Evolutionary conservation across 768 basidiomycete species (phyloP).

Genomic region (Mycena sanguinolenta): DNA sequence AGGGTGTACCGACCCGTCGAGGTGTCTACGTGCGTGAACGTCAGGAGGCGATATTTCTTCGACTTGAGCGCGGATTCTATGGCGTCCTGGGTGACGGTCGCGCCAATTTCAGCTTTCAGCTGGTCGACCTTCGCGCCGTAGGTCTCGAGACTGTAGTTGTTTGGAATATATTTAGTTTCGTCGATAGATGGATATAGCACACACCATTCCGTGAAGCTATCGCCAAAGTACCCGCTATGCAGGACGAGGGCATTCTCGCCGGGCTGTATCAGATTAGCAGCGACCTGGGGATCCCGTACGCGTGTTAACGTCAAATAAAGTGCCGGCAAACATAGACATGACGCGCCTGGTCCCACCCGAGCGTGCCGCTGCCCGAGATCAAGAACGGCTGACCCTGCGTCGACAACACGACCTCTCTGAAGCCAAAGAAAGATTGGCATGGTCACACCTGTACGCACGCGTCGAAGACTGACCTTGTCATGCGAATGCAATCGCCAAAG

Average conservation of each 20-base stretch:
- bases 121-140: conserved; percentile 93
- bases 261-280: conserved; percentile 89
- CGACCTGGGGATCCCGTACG: conserved; percentile 64
- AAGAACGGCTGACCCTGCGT: conserved; percentile 89
- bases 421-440: conserved; percentile 11
- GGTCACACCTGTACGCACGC: not conserved
- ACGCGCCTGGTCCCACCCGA: conserved; percentile 94
- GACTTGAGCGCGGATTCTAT: conserved; percentile 78
- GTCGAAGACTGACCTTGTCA: conserved; percentile 71
- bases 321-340: not conserved
- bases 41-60: conserved; percentile 90
- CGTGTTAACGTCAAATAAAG: conserved; percentile 22
- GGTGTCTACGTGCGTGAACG: conserved; percentile 96
- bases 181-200: conserved; percentile 40
- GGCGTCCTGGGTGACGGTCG: conserved; percentile 70
- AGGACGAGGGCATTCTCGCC: conserved; percentile 87
- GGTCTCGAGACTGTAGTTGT: conserved; percentile 72
- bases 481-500: conserved; percentile 89
- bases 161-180: not conserved
- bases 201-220: conserved; percentile 90
- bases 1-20: conserved; percentile 71
- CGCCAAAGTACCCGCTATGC: conserved; percentile 94
- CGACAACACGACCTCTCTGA: conserved; percentile 83
- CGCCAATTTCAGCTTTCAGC: conserved; percentile 86
- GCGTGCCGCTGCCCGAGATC: conserved; percentile 93